A percentile compares a stretch with the other conserved stretches of the same genome.
Conservation (phyloP, 192 early-diverging fungal species). For the Backusella westeae region DNA sequence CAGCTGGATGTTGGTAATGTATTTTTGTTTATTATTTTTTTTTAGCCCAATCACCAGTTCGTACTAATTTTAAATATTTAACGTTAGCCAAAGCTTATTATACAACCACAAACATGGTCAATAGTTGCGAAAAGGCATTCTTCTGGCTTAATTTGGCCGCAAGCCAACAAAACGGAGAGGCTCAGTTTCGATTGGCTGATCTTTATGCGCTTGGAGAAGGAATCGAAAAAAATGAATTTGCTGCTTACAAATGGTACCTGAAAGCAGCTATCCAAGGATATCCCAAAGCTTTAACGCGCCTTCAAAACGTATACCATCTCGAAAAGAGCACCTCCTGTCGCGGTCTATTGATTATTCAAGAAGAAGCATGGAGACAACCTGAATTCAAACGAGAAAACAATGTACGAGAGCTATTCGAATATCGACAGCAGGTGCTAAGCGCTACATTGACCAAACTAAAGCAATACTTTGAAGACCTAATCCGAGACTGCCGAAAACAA, state of each 20-base stretch:
- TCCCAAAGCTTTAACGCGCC: neutral
- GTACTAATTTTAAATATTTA: neutral
- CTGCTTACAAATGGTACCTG: neutral
- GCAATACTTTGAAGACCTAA: neutral
- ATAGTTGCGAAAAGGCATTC: neutral
- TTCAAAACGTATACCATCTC: neutral
- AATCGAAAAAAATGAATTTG: neutral
- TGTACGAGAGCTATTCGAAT: neutral
- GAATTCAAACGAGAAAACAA: neutral
- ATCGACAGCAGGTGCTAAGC: neutral
- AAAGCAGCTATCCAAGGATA: neutral
- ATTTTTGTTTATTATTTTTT: neutral
- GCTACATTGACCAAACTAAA: neutral
- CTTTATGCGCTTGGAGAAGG: neutral
- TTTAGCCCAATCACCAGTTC: neutral
- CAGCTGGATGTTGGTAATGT: neutral
- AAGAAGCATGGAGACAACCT: neutral
- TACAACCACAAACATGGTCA: neutral
- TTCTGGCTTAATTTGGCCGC: neutral
- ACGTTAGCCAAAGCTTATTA: neutral
- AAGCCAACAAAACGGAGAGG: neutral
- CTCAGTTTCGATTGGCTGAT: neutral
- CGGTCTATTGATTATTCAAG: neutral
- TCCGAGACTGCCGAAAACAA: neutral
- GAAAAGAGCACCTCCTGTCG: neutral